Conservation (phyloP, 2,329 filamentous ascomycete species). For the Colletotrichum cordylinicola region DNA sequence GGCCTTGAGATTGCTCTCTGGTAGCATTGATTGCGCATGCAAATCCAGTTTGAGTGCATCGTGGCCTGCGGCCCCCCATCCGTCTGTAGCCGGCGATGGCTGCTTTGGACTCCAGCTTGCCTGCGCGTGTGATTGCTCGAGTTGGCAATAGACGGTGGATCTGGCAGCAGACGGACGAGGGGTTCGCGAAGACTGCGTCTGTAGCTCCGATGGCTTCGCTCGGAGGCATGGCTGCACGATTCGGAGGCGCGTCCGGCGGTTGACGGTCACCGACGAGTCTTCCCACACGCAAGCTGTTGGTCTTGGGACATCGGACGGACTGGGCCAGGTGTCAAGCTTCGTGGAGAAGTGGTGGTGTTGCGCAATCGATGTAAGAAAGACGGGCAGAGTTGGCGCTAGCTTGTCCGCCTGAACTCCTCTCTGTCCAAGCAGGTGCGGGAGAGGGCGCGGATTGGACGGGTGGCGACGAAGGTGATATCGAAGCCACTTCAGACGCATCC, state of each 20-base stretch:
- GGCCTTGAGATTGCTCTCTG: not conserved
- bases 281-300: not conserved
- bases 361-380: not conserved
- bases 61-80: not conserved
- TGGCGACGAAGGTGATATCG: not conserved
- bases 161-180: not conserved
- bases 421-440: not conserved
- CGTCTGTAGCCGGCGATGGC: not conserved
- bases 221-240: not conserved
- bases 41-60: not conserved
- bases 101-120: not conserved
- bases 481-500: not conserved
- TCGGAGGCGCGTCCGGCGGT: not conserved
- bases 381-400: not conserved
- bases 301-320: not conserved
- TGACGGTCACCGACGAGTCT: not conserved
- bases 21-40: not conserved
- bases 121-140: not conserved
- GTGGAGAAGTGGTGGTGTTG: not conserved
- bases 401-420: conserved; percentile 2
- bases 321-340: not conserved
- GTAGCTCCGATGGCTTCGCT: not conserved
- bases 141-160: not conserved
- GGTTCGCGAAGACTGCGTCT: not conserved
- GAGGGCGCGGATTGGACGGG: conserved; percentile 1